Evolutionary conservation across 1,139 yeast genomes (phyloP).

Genomic region (Saccharomyces hybrid): DNA sequence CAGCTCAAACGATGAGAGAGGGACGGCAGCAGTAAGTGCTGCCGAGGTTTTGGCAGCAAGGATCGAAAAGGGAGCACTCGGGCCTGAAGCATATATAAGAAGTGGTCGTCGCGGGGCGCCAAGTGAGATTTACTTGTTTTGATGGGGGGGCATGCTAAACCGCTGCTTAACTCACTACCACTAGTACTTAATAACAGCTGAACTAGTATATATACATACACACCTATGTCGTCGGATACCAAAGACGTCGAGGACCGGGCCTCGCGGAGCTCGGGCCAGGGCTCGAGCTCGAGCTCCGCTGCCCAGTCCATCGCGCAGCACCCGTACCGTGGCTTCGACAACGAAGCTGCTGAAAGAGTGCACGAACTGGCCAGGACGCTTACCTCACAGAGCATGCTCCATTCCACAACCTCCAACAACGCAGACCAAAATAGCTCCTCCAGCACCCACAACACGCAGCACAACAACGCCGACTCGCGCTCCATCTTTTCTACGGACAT

Average conservation of each 20-base stretch:
- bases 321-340: constrained; percentile 4
- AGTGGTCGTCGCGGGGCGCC: not conserved
- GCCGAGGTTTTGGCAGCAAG: not conserved
- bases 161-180: not conserved
- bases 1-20: not conserved
- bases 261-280: not conserved
- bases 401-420: not conserved
- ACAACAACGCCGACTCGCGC: not conserved
- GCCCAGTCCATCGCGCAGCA: not conserved
- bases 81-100: not conserved
- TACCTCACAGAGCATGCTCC: constrained; percentile 1
- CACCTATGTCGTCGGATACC: not conserved
- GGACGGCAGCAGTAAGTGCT: not conserved
- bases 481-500: constrained; percentile 5
- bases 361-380: constrained; percentile 4
- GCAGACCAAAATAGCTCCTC: not conserved
- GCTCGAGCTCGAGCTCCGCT: not conserved
- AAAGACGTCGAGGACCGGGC: not conserved
- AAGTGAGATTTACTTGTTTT: not conserved
- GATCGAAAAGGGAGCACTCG: not conserved
- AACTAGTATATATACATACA: not conserved
- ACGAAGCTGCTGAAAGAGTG: constrained; percentile 1
- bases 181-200: not conserved
- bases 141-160: not conserved
- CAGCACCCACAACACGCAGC: not conserved